Conservation (phyloP, 176 grass and related monocot genomes). For the Calamus simplicifolius region DNA sequence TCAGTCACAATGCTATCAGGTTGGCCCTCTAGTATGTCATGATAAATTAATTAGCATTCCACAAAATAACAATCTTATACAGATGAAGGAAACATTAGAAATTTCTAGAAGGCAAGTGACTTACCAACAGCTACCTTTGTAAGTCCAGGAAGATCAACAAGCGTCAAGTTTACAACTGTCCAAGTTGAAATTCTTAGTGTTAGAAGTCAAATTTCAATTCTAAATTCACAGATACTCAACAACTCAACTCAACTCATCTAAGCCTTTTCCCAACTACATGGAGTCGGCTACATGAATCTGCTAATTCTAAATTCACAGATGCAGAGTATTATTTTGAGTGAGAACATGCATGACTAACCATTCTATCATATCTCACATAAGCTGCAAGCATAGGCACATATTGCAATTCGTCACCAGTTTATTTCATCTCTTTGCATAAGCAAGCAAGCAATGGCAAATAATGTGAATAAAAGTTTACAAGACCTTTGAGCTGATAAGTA, state of each 20-base stretch:
- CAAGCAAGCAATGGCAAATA: no score
- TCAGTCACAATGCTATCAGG: slow-evolving; percentile 69
- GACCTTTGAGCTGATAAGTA: no score
- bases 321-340: background rate
- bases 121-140: slow-evolving; percentile 21
- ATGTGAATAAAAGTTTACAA: no score
- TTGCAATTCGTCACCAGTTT: no score
- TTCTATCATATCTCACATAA: no score
- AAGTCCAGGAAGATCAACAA: slow-evolving; percentile 21
- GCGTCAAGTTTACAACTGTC: slow-evolving; percentile 15
- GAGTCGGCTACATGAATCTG: no score
- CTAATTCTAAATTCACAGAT: background rate
- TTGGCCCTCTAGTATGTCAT: slow-evolving; percentile 61
- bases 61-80: slow-evolving; percentile 9
- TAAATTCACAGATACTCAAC: background rate
- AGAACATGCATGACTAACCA: no score
- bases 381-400: no score
- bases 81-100: slow-evolving; percentile 8
- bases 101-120: background rate
- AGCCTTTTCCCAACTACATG: no score
- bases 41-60: slow-evolving; percentile 7
- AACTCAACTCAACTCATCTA: no score
- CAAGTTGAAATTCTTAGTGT: background rate
- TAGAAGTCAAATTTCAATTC: background rate
- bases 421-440: no score